These are phyloP conservation scores for Mortierella claussenii DNA, from an alignment of 192 early-diverging fungal genomes.

Conservation along the genomic window DNA sequence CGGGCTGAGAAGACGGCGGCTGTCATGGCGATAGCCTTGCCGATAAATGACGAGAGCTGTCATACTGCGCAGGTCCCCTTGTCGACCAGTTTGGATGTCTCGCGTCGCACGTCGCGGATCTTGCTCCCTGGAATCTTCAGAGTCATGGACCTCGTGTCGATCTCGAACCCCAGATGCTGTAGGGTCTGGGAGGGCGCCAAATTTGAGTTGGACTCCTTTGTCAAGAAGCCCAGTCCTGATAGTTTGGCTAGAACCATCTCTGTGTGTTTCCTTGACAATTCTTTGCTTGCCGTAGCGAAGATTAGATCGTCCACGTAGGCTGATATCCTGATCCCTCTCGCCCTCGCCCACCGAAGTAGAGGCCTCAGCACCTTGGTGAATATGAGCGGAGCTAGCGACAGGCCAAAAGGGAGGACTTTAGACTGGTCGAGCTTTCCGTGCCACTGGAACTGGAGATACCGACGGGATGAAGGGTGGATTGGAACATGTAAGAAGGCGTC, in stretches of 20 bases:
- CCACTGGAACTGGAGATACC: slow-evolving; percentile 50
- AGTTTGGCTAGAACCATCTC: slow-evolving; percentile 17
- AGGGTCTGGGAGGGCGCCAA: slow-evolving; percentile 30
- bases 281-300: background rate
- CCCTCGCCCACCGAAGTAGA: slow-evolving; percentile 21
- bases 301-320: slow-evolving; percentile 46
- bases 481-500: slow-evolving; percentile 52
- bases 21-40: slow-evolving; percentile 27
- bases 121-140: slow-evolving; percentile 24
- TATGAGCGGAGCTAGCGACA: slow-evolving; percentile 29
- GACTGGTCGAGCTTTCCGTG: slow-evolving; percentile 34
- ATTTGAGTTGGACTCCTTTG: slow-evolving; percentile 27
- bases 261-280: background rate
- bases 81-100: slow-evolving; percentile 27
- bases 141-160: slow-evolving; percentile 31
- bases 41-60: slow-evolving; percentile 39
- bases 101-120: slow-evolving; percentile 29
- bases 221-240: slow-evolving; percentile 13
- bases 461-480: slow-evolving; percentile 26
- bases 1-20: slow-evolving; percentile 32
- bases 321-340: slow-evolving; percentile 20
- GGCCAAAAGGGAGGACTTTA: slow-evolving; percentile 37
- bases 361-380: slow-evolving; percentile 46
- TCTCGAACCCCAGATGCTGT: slow-evolving; percentile 33
- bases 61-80: slow-evolving; percentile 20